Base-by-base conservation (phyloP, 306 rosid genomes). In the Fagus sylvatica region DNA sequence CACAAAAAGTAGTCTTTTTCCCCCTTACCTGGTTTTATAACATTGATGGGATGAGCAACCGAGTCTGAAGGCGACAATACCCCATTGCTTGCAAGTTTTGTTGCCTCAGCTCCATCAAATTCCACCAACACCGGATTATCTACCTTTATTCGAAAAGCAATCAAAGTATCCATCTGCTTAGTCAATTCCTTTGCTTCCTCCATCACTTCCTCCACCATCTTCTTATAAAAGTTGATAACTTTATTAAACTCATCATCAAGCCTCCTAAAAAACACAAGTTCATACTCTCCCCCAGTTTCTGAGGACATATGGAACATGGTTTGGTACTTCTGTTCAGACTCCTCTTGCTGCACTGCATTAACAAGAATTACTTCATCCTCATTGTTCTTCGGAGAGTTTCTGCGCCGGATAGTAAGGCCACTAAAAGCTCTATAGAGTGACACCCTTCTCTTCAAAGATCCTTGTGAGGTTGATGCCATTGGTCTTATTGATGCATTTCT, bases 211-310 rank as follows among this genome's bases (percentile, higher is more conserved):
- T 62, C 89, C 22, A 93, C 89, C 72, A 80, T 83, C 34, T 80
- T 85, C 78, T 76, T 84, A 66, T 87, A 93, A 71, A 93, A 93
- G 22, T 6, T 54, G 33, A 85, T 74, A 13, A 93, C 93, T 77
- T 89, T 92, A 74, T 92, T 89, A 34, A 92, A 89, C 87, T 90
- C 92, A 55, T 62, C 73, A 75, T 92, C 96, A 41, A 92, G 92
- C 65, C 80, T 83, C 79, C 54, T 78, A 59, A 92, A 92, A 77
- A 89, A 92, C 62, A 59, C 78, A 33, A 83, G 80, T 83, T 89
- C 91, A 30, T 55, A 62, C 64, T 82, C 89, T 36, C 87, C 87
- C 2, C 89, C 89, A 12, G 75, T 83, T 42, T 84, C 90, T 0
- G 78, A 37, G 17, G 83, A 41, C 80, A 73, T 89, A 66, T 87